Conservation (phyloP, 306 rosid species). For the Rubus idaeus region DNA sequence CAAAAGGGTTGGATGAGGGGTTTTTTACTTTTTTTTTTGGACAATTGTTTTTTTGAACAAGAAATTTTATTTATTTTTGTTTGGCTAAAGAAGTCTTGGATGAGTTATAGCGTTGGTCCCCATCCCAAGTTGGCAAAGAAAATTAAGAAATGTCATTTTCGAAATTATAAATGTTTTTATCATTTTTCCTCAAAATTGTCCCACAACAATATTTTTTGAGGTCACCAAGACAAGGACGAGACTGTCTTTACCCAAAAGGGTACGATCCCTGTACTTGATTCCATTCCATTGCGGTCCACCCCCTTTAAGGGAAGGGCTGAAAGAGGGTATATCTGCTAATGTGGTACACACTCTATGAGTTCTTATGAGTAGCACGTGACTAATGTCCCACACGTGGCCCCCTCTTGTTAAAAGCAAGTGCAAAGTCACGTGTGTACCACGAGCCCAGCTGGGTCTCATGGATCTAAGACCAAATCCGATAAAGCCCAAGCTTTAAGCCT, state of each 20-base stretch:
- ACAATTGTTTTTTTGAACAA: too few relatives aligned
- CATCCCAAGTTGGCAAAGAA: constrained; percentile 10
- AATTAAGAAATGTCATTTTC: constrained; percentile 22
- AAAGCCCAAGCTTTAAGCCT: too few relatives aligned
- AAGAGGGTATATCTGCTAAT: too few relatives aligned
- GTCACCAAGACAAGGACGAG: constrained; percentile 3
- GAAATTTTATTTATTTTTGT: too few relatives aligned
- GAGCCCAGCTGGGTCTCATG: neutral
- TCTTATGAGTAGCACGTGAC: neutral
- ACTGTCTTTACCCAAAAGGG: neutral
- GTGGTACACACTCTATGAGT: neutral
- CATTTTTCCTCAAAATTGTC: neutral
- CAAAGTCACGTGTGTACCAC: neutral
- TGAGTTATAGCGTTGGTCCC: constrained; percentile 5
- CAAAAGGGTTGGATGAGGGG: too few relatives aligned
- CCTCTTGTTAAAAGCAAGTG: neutral
- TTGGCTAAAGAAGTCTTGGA: too few relatives aligned
- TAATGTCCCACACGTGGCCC: neutral
- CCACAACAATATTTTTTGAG: constrained; percentile 1
- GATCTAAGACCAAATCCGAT: too few relatives aligned
- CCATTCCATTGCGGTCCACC: too few relatives aligned
- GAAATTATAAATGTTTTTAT: neutral
- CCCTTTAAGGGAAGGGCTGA: too few relatives aligned
- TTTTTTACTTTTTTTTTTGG: too few relatives aligned
- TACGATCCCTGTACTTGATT: constrained; percentile 27